Base-by-base conservation (phyloP, 306 rosid genomes). In the Mucuna pruriens region DNA sequence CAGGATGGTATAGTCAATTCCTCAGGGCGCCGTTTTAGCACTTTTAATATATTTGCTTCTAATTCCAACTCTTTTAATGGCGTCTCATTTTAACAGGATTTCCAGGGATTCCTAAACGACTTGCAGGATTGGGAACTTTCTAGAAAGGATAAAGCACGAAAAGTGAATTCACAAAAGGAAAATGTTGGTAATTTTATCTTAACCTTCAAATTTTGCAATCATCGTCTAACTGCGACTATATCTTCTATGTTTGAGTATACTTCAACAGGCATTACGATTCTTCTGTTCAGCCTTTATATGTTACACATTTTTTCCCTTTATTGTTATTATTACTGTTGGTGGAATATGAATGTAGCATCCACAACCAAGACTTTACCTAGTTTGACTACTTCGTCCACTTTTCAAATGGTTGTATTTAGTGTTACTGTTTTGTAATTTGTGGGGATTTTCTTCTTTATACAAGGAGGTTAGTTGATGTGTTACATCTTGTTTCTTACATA, bases 61-160 rank as follows among this genome's bases (percentile, higher is more conserved):
- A 9, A 9, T 52, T n/a, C 3, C 1, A 77, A 25, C 68, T 1
- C 38, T 55, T 7, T 12, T 61, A 39, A 66, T 74, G 33, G 57
- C n/a, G 5, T 67, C 45, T 39, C 39, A 5, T 23, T 2, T 79
- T 34, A 4, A 17, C 90, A 93, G 99, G 95, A 93, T 88, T 92
- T 92, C 88, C 92, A 90, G 97, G 99, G 97, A 60, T 90, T 95
- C 89, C 82, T 95, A 83, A 91, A 89, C 90, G 91, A 93, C 86
- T 83, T 95, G 93, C 99, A 95, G 88, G 97, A 91, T 86, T 95
- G 99, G 99, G 99, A 92, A 79, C 85, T 88, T 87, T 90, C 97
- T 65, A 80, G 84, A 40, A 87, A 92, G 85, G 91, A 87, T 78
- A 92, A 87, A 82, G 79, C 85, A 40, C 88, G 71, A 75, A 88